Evolutionary conservation across 805 yeast species (phyloP), one percentile per base, ranked within the genome.

Genomic region (Yarrowia deformans): DNA sequence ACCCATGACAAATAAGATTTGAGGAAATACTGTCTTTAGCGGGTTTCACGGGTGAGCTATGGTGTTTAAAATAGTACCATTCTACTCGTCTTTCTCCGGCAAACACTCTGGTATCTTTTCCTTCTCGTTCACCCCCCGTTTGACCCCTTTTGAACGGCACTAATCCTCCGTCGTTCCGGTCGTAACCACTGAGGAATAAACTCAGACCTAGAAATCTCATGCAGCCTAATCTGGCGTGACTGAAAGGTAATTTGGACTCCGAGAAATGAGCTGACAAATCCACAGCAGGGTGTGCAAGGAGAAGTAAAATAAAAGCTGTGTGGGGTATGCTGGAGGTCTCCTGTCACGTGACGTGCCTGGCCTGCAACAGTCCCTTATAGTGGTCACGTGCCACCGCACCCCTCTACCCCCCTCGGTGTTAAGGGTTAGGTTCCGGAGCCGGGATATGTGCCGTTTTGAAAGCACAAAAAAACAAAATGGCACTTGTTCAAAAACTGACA

Each of bases 191-290:
- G 14, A 14, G 12, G 4, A 37, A 13, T 54, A 54, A 39, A 37
- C 45, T 54, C n/a, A 2, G 35, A 18, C 45, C 29, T 23, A 39
- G 18, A 37, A 40, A 40, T 40, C n/a, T 56, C 37, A 56, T 56
- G 63, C 63, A 56, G 63, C 63, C 48, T 56, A 40, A 56, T 56
- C 63, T 56, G 63, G 63, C 63, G 63, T 56, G 63, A 56, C 48
- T 12, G 10, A 16, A 56, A 42, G 16, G n/a, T 29, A 3, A 18
- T 18, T 19, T 39, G 8, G 12, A 14, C 14, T 54, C 45, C 60
- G 45, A 54, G 45, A 39, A 54, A 54, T 37, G 60, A 16, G 37
- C 39, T 49, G 54, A 32, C 54, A 45, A 45, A 45, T n/a, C n/a
- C n/a, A n/a, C n/a, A n/a, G n/a, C n/a, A n/a, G n/a, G n/a, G n/a